Evolutionary conservation across 305 asterid species (phyloP), one percentile per base, ranked within the genome.

Genomic region (Striga hermonthica): DNA sequence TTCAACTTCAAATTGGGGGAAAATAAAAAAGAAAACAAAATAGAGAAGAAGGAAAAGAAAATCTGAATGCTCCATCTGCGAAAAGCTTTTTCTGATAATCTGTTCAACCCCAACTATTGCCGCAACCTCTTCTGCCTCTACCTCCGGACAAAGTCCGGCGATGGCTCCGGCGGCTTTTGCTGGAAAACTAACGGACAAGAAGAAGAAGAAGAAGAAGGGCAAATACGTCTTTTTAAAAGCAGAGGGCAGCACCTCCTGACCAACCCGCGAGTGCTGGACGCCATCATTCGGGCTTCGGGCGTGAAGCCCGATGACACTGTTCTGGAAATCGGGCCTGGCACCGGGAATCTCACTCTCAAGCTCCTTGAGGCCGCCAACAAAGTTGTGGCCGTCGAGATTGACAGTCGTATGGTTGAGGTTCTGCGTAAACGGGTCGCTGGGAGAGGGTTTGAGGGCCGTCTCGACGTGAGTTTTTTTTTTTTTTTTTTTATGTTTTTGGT

Each of bases 251-350:
- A 92, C 71, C 93, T 92, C 54, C 85, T 92, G 6, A 90, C 89
- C 57, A 89, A 86, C 73, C 78, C 82, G 4, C 79, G 96, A 43
- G 76, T 92, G 14, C 86, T 92, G n/a, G 95, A 87, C 28, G 61
- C 94, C 31, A 90, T 92, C 40, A 86, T 92, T 31, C 80, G 80
- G 44, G 78, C 72, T 68, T 86, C 98, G 14, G 73, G 77, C 45
- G 74, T 92, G 54, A 79, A 74, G 31, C 74, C 87, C 7, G 82
- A 81, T 43, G 98, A 92, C 36, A 89, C 90, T 2, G 94, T 92
- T 58, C 66, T 92, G 59, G 98, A 92, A 75, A 86, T 92, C 70
- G 98, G 98, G 8, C 96, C 98, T 9, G 98, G 98, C 37, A 92
- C 98, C 1, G 97, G 98, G 48, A 87, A 92, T 74, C 89, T 92